phyloP scores from a whole-genome alignment of 106 monocot genomes.

The Xerophyta viscosa region DNA sequence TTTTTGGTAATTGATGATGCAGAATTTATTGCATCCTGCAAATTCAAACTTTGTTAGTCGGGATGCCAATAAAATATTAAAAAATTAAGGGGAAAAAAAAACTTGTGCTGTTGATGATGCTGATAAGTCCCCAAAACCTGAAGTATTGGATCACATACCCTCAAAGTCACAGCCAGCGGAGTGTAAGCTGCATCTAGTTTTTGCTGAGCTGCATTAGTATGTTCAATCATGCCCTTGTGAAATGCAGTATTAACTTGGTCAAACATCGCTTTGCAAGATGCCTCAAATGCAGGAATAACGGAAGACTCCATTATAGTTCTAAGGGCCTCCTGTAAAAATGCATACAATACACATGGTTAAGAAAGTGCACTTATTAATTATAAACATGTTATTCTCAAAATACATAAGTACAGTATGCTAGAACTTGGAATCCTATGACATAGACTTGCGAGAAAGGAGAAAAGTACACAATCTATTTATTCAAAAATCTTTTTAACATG shows the following conservation, averaged over 20 bases:
- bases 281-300: conserved; percentile 85
- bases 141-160: conserved; percentile 37
- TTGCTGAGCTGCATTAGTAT: conserved; percentile 56
- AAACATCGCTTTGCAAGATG: conserved; percentile 75
- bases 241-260: conserved; percentile 80
- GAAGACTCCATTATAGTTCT: conserved; percentile 62
- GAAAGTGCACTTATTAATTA: too few relatives aligned
- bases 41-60: not conserved
- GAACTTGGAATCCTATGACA: too few relatives aligned
- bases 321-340: conserved; percentile 53
- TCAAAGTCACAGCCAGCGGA: conserved; percentile 62
- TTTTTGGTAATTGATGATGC: conserved; percentile 66
- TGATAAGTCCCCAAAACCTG: too few relatives aligned
- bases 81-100: too few relatives aligned
- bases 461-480: too few relatives aligned
- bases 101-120: too few relatives aligned
- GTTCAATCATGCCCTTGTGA: conserved; percentile 87
- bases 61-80: too few relatives aligned
- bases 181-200: conserved; percentile 62
- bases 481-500: too few relatives aligned
- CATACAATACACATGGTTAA: not conserved
- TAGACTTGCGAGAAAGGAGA: too few relatives aligned
- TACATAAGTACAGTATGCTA: too few relatives aligned
- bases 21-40: conserved; percentile 85
- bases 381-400: too few relatives aligned